Percentiles rank a stretch among this genome's conserved stretches.
phyloP scores from a whole-genome alignment of 2,329 filamentous ascomycete species.

The Fusarium sp. region DNA sequence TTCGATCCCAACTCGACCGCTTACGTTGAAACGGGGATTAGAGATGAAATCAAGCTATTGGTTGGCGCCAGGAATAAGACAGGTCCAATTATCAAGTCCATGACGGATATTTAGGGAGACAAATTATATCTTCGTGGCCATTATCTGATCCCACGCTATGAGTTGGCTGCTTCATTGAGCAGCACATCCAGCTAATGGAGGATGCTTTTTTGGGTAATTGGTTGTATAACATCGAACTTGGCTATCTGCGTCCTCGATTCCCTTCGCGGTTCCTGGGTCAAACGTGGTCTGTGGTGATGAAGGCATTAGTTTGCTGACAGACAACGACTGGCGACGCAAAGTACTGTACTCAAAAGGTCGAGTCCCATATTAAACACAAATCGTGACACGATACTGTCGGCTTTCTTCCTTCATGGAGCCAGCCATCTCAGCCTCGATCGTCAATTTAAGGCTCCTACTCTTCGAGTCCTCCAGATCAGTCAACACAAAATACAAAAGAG shows the following conservation, averaged over 20 bases:
- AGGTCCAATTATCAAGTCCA: conserved; percentile 9
- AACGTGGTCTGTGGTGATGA: conserved; percentile 1
- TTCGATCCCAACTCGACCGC: conserved; percentile 35
- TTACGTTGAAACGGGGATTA: conserved; percentile 17
- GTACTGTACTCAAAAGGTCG: conserved; percentile 1
- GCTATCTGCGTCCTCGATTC: conserved; percentile 1
- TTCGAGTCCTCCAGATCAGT: conserved; percentile 8
- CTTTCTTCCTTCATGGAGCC: neutral
- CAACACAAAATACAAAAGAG: conserved; percentile 22
- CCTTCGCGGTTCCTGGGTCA: neutral
- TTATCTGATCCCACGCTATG: neutral
- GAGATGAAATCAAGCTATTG: conserved; percentile 32
- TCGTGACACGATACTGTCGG: neutral
- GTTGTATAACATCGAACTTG: neutral
- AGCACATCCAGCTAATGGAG: neutral
- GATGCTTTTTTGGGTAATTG: neutral
- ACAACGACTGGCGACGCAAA: neutral
- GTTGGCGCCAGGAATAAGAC: conserved; percentile 7
- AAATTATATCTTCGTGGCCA: neutral
- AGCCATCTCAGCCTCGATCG: conserved; percentile 5
- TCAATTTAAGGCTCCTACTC: conserved; percentile 27
- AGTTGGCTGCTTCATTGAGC: conserved; percentile 1
- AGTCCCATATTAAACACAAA: neutral
- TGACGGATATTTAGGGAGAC: conserved; percentile 3
- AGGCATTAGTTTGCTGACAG: conserved; percentile 4